Conservation (phyloP, 352 stramenopile genomes). For the Phytophthora citrophthora region DNA sequence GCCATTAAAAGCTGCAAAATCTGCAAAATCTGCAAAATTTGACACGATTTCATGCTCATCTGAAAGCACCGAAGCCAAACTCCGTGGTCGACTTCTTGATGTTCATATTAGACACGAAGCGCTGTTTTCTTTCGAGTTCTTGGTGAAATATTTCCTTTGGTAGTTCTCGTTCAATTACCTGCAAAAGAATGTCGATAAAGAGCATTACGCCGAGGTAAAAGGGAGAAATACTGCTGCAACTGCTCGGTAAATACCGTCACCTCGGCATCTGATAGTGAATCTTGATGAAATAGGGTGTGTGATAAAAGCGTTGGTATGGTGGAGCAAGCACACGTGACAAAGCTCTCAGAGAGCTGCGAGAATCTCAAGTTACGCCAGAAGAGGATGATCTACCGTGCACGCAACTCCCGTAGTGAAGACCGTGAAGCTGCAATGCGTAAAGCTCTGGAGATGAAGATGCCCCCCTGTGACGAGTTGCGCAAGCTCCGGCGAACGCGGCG, state of each 20-base stretch:
- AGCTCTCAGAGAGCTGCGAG: conserved; percentile 79
- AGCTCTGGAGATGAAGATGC: conserved; percentile 86
- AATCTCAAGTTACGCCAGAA: conserved; percentile 87
- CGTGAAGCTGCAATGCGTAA: conserved; percentile 78
- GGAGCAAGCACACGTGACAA: conserved; percentile 78
- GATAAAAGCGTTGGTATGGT: conserved; percentile 57
- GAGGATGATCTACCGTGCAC: conserved; percentile 86
- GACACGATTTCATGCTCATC: no score
- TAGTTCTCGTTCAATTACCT: background rate
- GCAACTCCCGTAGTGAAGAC: conserved; percentile 79
- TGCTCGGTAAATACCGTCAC: conserved; percentile 5
- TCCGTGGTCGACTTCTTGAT: no score
- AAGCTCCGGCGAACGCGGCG: conserved; percentile 66
- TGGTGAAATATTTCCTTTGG: conserved; percentile 68
- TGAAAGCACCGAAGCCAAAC: conserved; percentile 29
- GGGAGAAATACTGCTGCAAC: conserved; percentile 45
- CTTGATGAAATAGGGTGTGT: conserved; percentile 40
- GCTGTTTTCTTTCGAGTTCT: no score
- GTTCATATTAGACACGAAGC: no score
- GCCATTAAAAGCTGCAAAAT: no score
- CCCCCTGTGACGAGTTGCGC: conserved; percentile 82
- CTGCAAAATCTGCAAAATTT: background rate
- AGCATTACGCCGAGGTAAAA: conserved; percentile 36
- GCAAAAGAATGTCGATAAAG: conserved; percentile 62
- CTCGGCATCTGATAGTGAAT: conserved; percentile 27